Evolutionary conservation across 2,329 filamentous ascomycete species (phyloP).

Genomic region (Rhynchosporium graminicola): DNA sequence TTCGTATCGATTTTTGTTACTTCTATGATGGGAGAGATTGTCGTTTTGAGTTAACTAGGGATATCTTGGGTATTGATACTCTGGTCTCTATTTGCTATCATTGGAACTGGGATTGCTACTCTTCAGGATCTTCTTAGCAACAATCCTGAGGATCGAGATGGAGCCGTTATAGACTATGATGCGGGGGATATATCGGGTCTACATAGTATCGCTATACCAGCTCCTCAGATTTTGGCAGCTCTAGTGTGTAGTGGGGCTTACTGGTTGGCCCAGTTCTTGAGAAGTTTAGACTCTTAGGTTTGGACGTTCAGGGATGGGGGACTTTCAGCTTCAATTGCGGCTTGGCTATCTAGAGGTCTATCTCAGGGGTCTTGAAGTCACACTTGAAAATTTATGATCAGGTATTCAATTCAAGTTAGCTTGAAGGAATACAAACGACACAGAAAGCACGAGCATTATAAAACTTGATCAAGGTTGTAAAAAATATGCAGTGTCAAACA

Average conservation of each 20-base stretch:
- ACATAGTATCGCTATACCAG: conserved; percentile 25
- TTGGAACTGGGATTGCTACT: conserved; percentile 32
- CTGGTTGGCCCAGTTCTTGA: conserved; percentile 13
- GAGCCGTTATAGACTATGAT: conserved; percentile 9
- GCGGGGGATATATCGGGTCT: conserved; percentile 25
- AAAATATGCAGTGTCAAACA: neutral
- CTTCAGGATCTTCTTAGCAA: conserved; percentile 21
- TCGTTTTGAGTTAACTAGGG: conserved; percentile 29
- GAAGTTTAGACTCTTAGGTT: conserved; percentile 9
- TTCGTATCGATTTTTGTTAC: conserved; percentile 30
- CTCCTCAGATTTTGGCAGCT: conserved; percentile 26
- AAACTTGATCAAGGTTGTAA: neutral
- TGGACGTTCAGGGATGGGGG: conserved; percentile 22
- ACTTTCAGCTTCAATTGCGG: conserved; percentile 13
- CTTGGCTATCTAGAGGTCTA: conserved; percentile 2
- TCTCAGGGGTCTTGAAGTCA: neutral
- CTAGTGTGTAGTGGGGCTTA: conserved; percentile 21
- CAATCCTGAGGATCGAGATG: conserved; percentile 13
- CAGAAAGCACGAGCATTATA: neutral
- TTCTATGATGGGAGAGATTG: conserved; percentile 20
- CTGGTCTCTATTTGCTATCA: conserved; percentile 39
- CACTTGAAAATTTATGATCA: neutral
- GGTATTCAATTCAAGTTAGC: neutral
- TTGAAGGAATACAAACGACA: neutral
- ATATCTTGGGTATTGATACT: conserved; percentile 40